Conservation (phyloP, 495 filamentous ascomycete genomes). For the Neurospora sp. region DNA sequence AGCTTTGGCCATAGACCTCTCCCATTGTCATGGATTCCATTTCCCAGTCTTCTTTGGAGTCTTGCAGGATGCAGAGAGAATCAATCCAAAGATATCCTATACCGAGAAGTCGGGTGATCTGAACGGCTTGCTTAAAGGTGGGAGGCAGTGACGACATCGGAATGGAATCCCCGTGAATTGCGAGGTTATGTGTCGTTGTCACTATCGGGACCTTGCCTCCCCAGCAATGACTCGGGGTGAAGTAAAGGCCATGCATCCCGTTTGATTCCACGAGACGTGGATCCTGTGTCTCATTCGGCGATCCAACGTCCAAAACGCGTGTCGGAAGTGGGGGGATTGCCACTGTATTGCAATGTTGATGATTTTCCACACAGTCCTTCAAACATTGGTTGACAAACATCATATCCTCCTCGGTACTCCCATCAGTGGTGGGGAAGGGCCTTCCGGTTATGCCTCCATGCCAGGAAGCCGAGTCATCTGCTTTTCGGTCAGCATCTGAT, state of each 20-base stretch:
- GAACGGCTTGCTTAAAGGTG: neutral
- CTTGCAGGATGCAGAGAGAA: slow-evolving; percentile 11
- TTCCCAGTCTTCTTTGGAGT: slow-evolving; percentile 16
- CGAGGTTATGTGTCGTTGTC: neutral
- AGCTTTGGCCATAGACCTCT: neutral
- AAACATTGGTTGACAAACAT: neutral
- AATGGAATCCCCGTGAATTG: neutral
- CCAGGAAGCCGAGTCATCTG: neutral
- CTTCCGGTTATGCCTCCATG: neutral
- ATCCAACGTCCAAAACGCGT: neutral
- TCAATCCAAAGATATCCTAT: slow-evolving; percentile 29
- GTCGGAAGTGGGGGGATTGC: neutral
- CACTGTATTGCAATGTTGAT: neutral
- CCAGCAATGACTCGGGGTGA: neutral
- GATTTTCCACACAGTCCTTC: neutral
- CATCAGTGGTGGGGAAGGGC: neutral
- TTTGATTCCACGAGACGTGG: neutral
- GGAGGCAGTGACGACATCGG: neutral
- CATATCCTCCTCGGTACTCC: neutral
- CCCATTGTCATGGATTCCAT: neutral
- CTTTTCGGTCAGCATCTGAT: neutral
- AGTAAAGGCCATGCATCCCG: neutral
- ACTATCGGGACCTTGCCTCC: neutral
- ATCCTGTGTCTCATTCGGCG: neutral
- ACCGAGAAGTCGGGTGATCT: neutral